Evolutionary conservation across 345 rosid species (phyloP), one percentile per base, ranked within the genome.

Genomic region (Alliaria petiolata): DNA sequence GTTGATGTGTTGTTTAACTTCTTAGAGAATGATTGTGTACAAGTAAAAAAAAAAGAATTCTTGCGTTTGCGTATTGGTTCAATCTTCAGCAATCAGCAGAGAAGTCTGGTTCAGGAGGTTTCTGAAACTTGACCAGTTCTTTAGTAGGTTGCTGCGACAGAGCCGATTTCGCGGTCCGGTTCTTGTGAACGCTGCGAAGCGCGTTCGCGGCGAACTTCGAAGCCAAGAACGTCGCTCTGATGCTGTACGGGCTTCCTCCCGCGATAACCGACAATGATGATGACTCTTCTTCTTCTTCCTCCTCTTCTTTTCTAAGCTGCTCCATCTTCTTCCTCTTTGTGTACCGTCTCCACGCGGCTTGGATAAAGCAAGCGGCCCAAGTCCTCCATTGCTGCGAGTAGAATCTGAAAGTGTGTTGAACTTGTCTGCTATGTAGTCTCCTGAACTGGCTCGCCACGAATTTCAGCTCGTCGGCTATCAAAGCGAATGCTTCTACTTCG

Each of bases 351-450:
- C 97, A 93, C 0, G 97, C 97, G 0, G 98, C 98, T 77, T 91
- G 98, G 54, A 93, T 89, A 42, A 93, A 93, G 81, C 96, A 89
- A 45, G 98, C 98, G 0, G 98, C 98, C 98, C 98, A 93, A 13
- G 98, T 93, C 81, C 81, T 86, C 98, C 98, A 93, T 58, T 89
- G 98, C 80, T 91, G 96, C 0, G 98, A 91, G 79, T 93, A 92
- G 67, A 93, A 93, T 4, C 98, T 85, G 84, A 93, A 93, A 3
- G 98, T 93, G 78, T 93, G 98, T 31, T 91, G 98, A 55, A 93
- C 96, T 70, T 93, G 98, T 62, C 95, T 85, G 53, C 98, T 93
- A 70, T 93, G 98, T 11, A 93, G 83, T 31, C 98, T 86, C 80
- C 98, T 83, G 78, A 93, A 93, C 70, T 93, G 98, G 61, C 93